Base-by-base conservation (phyloP, 1,284 basidiomycete species). In the Pseudozyma flocculosa region DNA sequence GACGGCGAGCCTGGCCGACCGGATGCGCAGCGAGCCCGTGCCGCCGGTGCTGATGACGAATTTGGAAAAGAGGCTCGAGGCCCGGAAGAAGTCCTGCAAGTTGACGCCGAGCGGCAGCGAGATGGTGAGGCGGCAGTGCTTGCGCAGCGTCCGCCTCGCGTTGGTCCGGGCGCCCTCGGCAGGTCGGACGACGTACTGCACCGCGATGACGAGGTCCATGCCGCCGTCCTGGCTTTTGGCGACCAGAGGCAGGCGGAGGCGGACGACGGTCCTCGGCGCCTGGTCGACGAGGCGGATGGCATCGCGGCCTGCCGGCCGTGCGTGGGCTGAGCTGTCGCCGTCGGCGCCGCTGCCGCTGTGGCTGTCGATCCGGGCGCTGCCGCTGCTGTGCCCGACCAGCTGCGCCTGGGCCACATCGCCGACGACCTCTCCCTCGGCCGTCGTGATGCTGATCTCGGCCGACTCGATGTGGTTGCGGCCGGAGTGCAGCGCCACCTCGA, bases 41-140 rank as follows among this genome's bases (percentile, higher is more conserved):
- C 60, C 56, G 4, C 60, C 70, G 0, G 70, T 56, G 3, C 57
- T 61, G 45, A 74, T 65, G 39, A 66, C 61, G 44, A 74, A 74
- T 22, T 71, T 74, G 36, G 65, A 72, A 8, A 75, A 47, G 13
- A 78, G 50, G 18, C 43, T 44, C 2, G 54, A 45, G 14, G 48
- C 43, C 7, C 73, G 68, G 70, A 78, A 78, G 30, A 68, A 68
- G 60, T 78, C 75, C 30, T 78, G 74, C n/a, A 76, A 69, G 29
- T 76, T 75, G 29, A 78, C 73, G 21, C 75, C 73, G 15, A 78
- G 57, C 2, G 74, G 75, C 14, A 76, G 47, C 0, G 65, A 61
- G 24, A 70, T 56, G 4, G 37, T 29, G 4, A 71, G 48, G 18
- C 43, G 46, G 15, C 65, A 36, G 1, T 42, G 24, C 10, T 39